Base-by-base conservation (phyloP, 164 flowering plant genomes). In the Nelumbo lutea region DNA sequence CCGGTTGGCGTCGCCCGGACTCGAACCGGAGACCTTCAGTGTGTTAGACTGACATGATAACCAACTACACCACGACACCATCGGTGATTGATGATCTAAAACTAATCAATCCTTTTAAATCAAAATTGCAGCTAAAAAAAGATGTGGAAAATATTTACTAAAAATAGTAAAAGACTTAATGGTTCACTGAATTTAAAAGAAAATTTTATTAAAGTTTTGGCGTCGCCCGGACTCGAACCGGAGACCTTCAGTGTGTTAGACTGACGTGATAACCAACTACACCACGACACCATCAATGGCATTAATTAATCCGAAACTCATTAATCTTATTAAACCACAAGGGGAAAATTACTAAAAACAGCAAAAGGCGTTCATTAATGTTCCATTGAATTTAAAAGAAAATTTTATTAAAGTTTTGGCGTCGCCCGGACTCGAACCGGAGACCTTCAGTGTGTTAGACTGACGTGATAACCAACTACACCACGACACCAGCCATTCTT, bases 201-300 rank as follows among this genome's bases (percentile, higher is more conserved):
- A 27, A 27, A 27, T 27, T 27, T 27, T 27, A 0, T 27, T 0
- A 0, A 0, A 0, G 27, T 27, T 27, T 51, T 88, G 90, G 90
- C 94, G 72, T 86, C 92, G 88, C 90, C 89, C 92, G 83, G 90
- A 52, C 47, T 89, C 77, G 90, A 87, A 86, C 90, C 84, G 90
- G 87, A 87, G 92, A 88, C 89, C 96, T 87, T 87, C 89, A 84
- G 88, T 82, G 89, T 88, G 90, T 87, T 88, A 83, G 91, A 84
- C 85, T 80, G 89, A 86, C 87, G 88, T 88, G 88, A 90, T 88
- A 88, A 88, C 91, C 90, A 85, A 84, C 90, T 88, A 90, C 88
- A 87, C 89, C 90, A 86, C 79, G 89, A 86, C 55, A 51, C 55
- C 55, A 27, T 27, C 27, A 27, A 27, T 27, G 27, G 27, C 27